Base-by-base conservation (phyloP, 2,329 filamentous ascomycete genomes). In the Colletotrichum echinochloae region DNA sequence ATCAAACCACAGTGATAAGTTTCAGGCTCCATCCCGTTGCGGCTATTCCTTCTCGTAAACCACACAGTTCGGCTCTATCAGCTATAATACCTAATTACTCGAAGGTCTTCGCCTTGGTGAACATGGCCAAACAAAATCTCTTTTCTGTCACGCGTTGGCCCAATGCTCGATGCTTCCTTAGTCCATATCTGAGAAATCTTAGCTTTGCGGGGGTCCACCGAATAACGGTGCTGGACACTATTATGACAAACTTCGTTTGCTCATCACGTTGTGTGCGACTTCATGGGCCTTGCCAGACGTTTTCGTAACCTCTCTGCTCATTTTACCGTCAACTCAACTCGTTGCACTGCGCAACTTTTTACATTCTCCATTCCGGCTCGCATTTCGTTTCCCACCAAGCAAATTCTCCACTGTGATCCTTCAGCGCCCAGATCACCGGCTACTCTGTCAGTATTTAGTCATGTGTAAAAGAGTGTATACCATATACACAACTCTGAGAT, bases 121-220 rank as follows among this genome's bases (percentile, higher is more conserved):
- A 14, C 39, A 56, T 60, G 55, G 49, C 66, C 55, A n/a, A 48
- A 26, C 39, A 33, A 23, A 48, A 8, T 35, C 33, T 66, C 46
- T 37, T 23, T 35, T 46, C 55, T 30, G 51, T 63, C 64, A 68
- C 62, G 68, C 67, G 68, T 65, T 33, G 46, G 30, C 41, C 23
- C 64, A 33, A 14, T 4, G n/a, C 33, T n/a, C 33, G 3, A 41
- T 37, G 51, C 51, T 61, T 62, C 33, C 51, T 57, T 28, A 56
- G 64, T 67, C 67, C 63, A 57, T 51, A 39, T 33, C 33, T 57
- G 26, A 33, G 35, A 48, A 70, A 26, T 26, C 30, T 60, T 66
- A 64, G 67, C 56, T 61, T 62, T 61, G 51, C 67, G 37, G 67
- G 56, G 49, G 64, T 56, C 67, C 67, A 70, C 28, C 51, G 46